Conservation (phyloP, 345 rosid genomes). For the Triadica sebifera region DNA sequence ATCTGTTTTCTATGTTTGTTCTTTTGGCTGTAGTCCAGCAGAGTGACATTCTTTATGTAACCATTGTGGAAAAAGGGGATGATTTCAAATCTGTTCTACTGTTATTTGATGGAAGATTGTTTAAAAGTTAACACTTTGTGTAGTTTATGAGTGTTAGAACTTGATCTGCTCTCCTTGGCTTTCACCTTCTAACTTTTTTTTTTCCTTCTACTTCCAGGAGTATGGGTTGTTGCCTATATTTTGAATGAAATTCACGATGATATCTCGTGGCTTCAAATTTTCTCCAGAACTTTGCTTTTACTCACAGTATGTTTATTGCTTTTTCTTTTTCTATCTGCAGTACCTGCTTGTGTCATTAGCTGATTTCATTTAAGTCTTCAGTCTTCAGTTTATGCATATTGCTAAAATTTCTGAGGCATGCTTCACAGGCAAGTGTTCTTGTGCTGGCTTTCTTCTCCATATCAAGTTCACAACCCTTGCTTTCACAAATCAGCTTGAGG, state of each 20-base stretch:
- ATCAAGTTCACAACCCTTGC: conserved; percentile 81
- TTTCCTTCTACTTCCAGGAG: conserved; percentile 39
- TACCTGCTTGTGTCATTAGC: conserved; percentile 2
- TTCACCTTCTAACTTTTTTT: conserved; percentile 18
- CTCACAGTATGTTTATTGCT: conserved; percentile 44
- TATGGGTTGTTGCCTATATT: conserved; percentile 65
- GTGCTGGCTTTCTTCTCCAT: conserved; percentile 72
- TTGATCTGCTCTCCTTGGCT: conserved; percentile 6
- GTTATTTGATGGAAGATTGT: neutral
- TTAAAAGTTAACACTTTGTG: neutral
- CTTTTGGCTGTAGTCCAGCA: neutral
- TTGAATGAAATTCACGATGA: conserved; percentile 62
- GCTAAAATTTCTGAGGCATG: conserved; percentile 32
- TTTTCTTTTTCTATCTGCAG: conserved; percentile 6
- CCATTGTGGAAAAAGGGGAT: neutral
- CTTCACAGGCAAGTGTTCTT: conserved; percentile 63
- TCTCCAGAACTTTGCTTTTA: conserved; percentile 77
- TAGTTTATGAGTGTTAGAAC: neutral
- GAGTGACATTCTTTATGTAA: neutral
- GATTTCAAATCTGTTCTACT: neutral
- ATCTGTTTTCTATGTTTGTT: neutral
- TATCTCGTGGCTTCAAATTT: conserved; percentile 69
- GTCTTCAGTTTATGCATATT: conserved; percentile 19
- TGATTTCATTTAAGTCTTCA: conserved; percentile 2
- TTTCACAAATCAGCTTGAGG: conserved; percentile 80